Conservation (phyloP, 208 protist species). For the Crithidia sp. region DNA sequence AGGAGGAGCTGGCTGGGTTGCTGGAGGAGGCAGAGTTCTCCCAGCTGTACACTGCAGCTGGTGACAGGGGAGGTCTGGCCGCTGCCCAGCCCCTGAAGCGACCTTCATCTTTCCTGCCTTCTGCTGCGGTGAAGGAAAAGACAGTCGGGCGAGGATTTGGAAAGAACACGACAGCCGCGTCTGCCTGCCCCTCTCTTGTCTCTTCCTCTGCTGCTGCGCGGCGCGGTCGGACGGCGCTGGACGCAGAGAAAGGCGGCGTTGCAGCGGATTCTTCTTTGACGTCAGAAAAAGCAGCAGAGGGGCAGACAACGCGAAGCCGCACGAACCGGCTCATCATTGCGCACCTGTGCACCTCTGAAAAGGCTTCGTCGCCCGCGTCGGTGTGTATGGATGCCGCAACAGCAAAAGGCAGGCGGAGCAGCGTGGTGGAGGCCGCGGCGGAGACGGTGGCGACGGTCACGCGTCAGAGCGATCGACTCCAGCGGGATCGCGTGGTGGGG, state of each 20-base stretch:
- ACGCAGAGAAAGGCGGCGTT: no score
- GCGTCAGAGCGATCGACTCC: neutral
- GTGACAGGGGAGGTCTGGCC: neutral
- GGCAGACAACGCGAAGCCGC: neutral
- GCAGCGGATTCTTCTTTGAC: no score
- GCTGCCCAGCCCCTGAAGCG: slow-evolving; percentile 8
- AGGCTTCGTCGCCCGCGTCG: neutral
- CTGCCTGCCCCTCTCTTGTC: slow-evolving; percentile 9
- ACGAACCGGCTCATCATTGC: slow-evolving; percentile 8
- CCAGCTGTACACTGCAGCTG: neutral
- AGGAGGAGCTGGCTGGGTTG: slow-evolving; percentile 22
- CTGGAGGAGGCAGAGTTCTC: slow-evolving; percentile 14
- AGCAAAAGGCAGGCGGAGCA: neutral
- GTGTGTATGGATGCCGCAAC: neutral
- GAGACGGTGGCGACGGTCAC: slow-evolving; percentile 17
- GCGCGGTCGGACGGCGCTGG: no score
- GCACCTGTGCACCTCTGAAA: slow-evolving; percentile 10
- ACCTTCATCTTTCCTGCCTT: neutral
- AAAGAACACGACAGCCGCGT: neutral
- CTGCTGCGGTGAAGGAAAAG: neutral
- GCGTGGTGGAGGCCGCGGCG: neutral
- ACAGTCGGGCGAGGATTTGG: neutral
- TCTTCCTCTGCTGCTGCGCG: neutral
- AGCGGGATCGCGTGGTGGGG: no score
- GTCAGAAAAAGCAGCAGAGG: neutral